Evolutionary conservation across 2,329 filamentous ascomycete genomes (phyloP).

Genomic region (Teratosphaeriaceae sp.): DNA sequence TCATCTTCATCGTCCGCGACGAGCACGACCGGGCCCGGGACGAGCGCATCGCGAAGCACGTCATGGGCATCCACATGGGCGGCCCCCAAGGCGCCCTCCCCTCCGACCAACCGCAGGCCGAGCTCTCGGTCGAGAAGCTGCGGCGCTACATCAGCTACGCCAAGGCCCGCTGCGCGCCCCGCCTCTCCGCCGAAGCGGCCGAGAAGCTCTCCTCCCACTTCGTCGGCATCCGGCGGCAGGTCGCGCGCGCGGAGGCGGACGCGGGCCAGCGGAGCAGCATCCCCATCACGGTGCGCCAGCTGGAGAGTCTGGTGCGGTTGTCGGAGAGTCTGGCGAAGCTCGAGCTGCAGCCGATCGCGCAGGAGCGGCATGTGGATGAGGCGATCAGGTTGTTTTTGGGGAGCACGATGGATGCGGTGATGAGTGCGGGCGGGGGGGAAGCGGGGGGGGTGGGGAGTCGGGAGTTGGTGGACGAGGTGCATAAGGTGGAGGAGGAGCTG

Average conservation of each 20-base stretch:
- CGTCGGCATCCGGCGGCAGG: conserved; percentile 89
- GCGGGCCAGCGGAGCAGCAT: conserved; percentile 88
- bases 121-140: conserved; percentile 95
- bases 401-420: conserved; percentile 92
- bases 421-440: conserved; percentile 49
- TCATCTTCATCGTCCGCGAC: conserved; percentile 98
- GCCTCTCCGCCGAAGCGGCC: conserved; percentile 80
- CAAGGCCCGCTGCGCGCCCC: conserved; percentile 89
- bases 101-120: conserved; percentile 60
- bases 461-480: conserved; percentile 85
- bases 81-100: conserved; percentile 70
- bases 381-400: conserved; percentile 95
- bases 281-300: conserved; percentile 93
- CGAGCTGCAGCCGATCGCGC: conserved; percentile 75
- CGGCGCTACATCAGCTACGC: conserved; percentile 96
- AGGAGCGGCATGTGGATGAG: conserved; percentile 90
- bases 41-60: conserved; percentile 89
- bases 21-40: conserved; percentile 87
- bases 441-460: conserved; percentile 69
- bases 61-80: conserved; percentile 96
- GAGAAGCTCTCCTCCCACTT: conserved; percentile 97
- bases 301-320: conserved; percentile 96
- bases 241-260: conserved; percentile 84
- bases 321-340: conserved; percentile 94
- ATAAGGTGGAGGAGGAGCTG: conserved; percentile 81